Evolutionary conservation across 495 filamentous ascomycete species (phyloP).

Genomic region (Penicillium silybi): DNA sequence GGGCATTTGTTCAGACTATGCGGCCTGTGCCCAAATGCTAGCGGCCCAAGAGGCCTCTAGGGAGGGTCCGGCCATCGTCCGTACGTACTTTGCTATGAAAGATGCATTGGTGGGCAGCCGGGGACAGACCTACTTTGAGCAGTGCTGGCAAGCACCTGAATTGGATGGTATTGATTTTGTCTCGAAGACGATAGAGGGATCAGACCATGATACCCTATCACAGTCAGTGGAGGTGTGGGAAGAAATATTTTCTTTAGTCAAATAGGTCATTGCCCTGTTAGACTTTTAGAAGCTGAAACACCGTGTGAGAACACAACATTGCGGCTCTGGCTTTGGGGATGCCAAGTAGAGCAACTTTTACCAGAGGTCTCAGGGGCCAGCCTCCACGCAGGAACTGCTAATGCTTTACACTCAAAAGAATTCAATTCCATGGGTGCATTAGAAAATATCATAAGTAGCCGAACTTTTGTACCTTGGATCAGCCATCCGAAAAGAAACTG

Average conservation of each 20-base stretch:
- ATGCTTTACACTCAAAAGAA: background rate
- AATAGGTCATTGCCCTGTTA: too few species aligned
- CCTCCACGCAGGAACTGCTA: too few species aligned
- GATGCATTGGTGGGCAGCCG: constrained; percentile 29
- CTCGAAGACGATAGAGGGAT: constrained; percentile 9
- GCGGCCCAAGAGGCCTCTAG: background rate
- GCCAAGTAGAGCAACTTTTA: too few species aligned
- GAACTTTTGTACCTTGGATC: constrained; percentile 24
- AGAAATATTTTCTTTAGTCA: constrained; percentile 15
- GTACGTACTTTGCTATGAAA: constrained; percentile 23
- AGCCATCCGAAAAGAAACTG: constrained; percentile 20
- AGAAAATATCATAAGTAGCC: constrained; percentile 9
- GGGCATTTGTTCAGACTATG: constrained; percentile 31
- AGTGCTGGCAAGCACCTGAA: constrained; percentile 22
- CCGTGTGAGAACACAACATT: too few species aligned
- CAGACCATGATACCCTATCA: constrained; percentile 31
- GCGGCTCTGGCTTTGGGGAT: too few species aligned
- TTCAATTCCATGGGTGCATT: background rate
- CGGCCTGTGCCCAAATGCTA: constrained; percentile 15
- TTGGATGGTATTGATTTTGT: constrained; percentile 15
- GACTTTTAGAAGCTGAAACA: too few species aligned
- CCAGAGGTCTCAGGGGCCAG: too few species aligned
- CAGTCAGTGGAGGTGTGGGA: constrained; percentile 22
- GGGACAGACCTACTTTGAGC: constrained; percentile 30
- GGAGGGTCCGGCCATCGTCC: constrained; percentile 5